Evolutionary conservation across 2,329 filamentous ascomycete genomes (phyloP).

Genomic region (Arthrobotrys entomopaga): DNA sequence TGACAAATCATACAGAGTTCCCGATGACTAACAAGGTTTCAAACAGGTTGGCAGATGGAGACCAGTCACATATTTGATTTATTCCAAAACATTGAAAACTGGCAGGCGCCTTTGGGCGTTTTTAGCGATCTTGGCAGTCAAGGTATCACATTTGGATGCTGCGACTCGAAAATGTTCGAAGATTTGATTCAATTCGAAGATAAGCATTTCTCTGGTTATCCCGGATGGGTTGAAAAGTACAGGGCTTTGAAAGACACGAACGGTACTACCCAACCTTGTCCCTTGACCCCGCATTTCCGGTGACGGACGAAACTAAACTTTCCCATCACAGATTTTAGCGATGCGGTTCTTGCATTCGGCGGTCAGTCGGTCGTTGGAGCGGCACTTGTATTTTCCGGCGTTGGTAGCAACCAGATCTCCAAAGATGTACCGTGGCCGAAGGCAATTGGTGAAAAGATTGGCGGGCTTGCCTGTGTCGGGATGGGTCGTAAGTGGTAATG

Average conservation of each 20-base stretch:
- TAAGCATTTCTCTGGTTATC: slow-evolving; percentile 58
- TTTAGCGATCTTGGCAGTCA: slow-evolving; percentile 56
- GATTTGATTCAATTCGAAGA: slow-evolving; percentile 59
- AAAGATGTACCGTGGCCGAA: slow-evolving; percentile 60
- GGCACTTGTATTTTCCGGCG: slow-evolving; percentile 58
- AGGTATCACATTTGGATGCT: slow-evolving; percentile 57
- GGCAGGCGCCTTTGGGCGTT: slow-evolving; percentile 54
- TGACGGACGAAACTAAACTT: too few relatives aligned
- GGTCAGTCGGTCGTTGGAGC: slow-evolving; percentile 58
- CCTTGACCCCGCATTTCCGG: too few relatives aligned
- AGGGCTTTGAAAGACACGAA: slow-evolving; percentile 57
- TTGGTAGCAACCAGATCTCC: slow-evolving; percentile 59
- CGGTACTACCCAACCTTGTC: too few relatives aligned
- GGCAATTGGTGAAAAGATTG: slow-evolving; percentile 59
- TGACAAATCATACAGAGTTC: background rate
- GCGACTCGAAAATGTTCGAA: slow-evolving; percentile 57
- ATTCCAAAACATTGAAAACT: slow-evolving; percentile 58
- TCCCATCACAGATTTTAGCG: slow-evolving; percentile 57
- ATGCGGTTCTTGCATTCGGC: slow-evolving; percentile 59
- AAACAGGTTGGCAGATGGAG: slow-evolving; percentile 57
- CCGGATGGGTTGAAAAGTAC: slow-evolving; percentile 60
- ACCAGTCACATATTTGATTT: slow-evolving; percentile 58
- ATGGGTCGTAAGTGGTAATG: slow-evolving; percentile 57
- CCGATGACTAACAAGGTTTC: background rate
- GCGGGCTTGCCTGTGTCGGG: slow-evolving; percentile 59